Base-by-base conservation (phyloP, 2,329 filamentous ascomycete species). In the Xylaria sp. region DNA sequence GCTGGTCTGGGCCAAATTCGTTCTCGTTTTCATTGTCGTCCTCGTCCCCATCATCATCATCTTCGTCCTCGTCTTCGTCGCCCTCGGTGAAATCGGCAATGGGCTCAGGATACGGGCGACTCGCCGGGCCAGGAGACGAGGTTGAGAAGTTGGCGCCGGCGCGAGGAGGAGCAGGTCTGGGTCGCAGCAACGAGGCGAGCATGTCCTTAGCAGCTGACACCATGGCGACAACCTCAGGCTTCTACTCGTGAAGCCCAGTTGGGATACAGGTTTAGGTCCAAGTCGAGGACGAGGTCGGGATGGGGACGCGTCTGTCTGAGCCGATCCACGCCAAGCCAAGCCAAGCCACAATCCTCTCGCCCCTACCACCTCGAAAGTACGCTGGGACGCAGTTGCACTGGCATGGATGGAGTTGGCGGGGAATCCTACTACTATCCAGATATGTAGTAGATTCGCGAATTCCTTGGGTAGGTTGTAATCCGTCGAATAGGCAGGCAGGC, bases 41-140 rank as follows among this genome's bases (percentile, higher is more conserved):
- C 62, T 85, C 87, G 69, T 87, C 84, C 57, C 79, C 82, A 67
- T 87, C 82, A 68, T 86, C 84, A 49, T 83, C 86, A 62, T 86
- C 87, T 69, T 87, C 85, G 58, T 79, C 82, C 68, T 87, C 84
- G 51, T 79, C 82, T 67, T 87, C 87, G 70, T 87, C 85, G 59
- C 79, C 82, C 69, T 87, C 84, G 52, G 84, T 87, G 65, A 86
- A 87, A 70, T 87, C 85, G 61, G 84, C 85, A 2, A 82, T 83
- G 58, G 84, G 74, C 55, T 71, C 71, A 46, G 67, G 68, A 62
- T 78, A 76, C 35, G 73, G 68, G 57, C 68, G 73, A 53, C 52
- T 63, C n/a, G 64, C 65, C 9, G 67, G 67, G 42, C 67, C 70
- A 13, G 69, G 70, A 9, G 70, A 71, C 4, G 68, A 67, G 11